phyloP scores from a whole-genome alignment of 345 rosid species.

The Combretum micranthum region DNA sequence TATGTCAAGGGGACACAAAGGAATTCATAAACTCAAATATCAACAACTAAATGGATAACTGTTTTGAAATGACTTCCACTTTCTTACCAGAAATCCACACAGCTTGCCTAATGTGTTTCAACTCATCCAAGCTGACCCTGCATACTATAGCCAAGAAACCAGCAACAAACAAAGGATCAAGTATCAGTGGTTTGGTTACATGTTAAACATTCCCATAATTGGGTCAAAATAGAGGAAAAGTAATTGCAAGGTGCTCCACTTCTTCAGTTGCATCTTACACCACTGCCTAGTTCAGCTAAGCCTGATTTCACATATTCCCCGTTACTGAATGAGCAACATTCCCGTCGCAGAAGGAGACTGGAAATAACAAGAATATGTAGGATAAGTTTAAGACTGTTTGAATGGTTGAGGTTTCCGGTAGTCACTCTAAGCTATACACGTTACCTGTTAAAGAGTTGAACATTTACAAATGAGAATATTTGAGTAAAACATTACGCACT shows the following conservation, averaged over 20 bases:
- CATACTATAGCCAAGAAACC: conserved; percentile 46
- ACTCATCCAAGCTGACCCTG: conserved; percentile 97
- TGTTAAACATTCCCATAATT: neutral
- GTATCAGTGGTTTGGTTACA: neutral
- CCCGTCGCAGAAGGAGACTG: conserved; percentile 97
- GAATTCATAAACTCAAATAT: neutral
- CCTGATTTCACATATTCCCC: conserved; percentile 97
- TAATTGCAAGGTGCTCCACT: conserved; percentile 38
- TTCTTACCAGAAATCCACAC: conserved; percentile 90
- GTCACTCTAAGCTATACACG: neutral
- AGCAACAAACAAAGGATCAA: conserved; percentile 6
- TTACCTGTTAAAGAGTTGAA: conserved; percentile 95
- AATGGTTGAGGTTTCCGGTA: too few relatives aligned
- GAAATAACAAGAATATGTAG: conserved; percentile 17
- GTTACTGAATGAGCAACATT: conserved; percentile 96
- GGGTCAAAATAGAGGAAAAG: neutral
- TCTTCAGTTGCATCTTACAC: conserved; percentile 82
- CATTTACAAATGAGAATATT: conserved; percentile 92
- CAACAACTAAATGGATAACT: neutral
- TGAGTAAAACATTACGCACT: conserved; percentile 84
- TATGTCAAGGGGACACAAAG: conserved; percentile 12
- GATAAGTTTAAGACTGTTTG: neutral
- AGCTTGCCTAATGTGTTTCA: conserved; percentile 97
- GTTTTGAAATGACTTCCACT: neutral
- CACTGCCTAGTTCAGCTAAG: conserved; percentile 66